Evolutionary conservation across 352 stramenopile genomes (phyloP), one percentile per base, ranked within the genome.

Genomic region (Chrysophaeum taylorii): DNA sequence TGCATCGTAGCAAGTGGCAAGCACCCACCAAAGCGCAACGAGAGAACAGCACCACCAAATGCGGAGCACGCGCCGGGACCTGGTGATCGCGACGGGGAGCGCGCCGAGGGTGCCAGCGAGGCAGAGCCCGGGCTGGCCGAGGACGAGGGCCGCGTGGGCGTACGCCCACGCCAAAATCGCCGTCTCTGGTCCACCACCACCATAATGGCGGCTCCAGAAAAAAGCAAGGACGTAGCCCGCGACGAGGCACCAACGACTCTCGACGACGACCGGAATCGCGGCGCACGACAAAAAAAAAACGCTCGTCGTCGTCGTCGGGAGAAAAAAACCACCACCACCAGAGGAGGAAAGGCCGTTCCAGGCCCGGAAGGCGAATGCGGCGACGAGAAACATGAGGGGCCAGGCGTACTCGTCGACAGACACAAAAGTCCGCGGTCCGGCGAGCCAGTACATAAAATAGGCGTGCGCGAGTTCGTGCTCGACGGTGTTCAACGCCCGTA

Each of bases 391-490:
- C 57, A 33, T 45, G 9, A 66, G 5, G 9, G 57, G 33, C 2
- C 31, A 15, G 14, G 35, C 57, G 12, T 33, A 7, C 57, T 66
- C 57, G 57, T 66, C 57, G 57, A 66, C 25, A 1, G 57, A 66
- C 57, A 43, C 57, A 36, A 66, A 66, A 2, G 18, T n/a, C 21
- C 1, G 9, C 31, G 57, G 9, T 5, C 7, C 14, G 12, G 36
- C 9, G 14, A 43, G 36, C 14, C 41, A 36, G 36, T 66, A 66
- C 57, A 38, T 27, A 36, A 45, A 66, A 36, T 42, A 41, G 33
- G 14, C 14, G 57, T 66, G 57, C 33, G 41, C 33, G 57, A 66
- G 57, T 18, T 66, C 57, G 57, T 66, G 57, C 57, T 66, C 57
- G 9, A 66, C 57, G 33, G 12, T 66, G 57, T 66, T 66, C 57